Percentiles rank a stretch among this genome's conserved stretches.
These are phyloP conservation scores for Inosperma sp. DNA, from an alignment of 768 basidiomycete species.

Conservation along the genomic window DNA sequence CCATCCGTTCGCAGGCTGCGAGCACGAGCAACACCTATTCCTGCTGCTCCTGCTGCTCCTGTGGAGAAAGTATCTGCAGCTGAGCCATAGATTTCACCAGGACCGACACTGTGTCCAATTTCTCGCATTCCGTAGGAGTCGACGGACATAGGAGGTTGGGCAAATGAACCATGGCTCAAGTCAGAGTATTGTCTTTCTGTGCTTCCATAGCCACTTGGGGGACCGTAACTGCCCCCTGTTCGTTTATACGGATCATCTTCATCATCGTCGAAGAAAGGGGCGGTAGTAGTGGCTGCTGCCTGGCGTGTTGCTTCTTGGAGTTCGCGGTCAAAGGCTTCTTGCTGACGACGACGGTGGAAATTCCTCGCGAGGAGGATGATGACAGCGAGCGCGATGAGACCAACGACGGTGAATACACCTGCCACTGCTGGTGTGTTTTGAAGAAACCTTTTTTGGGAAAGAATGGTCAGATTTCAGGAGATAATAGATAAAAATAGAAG, in stretches of 20 bases:
- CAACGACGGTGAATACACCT: conserved; percentile 67
- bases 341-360: conserved; percentile 58
- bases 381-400: conserved; percentile 52
- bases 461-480: too few relatives aligned
- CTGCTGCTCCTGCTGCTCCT: conserved; percentile 34
- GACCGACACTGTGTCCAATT: conserved; percentile 19
- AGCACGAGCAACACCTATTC: conserved; percentile 41
- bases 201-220: conserved; percentile 10
- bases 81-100: conserved; percentile 33
- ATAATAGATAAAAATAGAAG: too few relatives aligned
- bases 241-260: conserved; percentile 28
- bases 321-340: conserved; percentile 64
- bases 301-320: conserved; percentile 67
- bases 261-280: conserved; percentile 55
- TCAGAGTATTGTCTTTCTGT: conserved; percentile 37
- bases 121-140: conserved; percentile 54
- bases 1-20: conserved; percentile 30
- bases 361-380: conserved; percentile 47
- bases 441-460: conserved; percentile 49
- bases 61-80: conserved; percentile 20
- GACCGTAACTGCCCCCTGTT: background rate
- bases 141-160: conserved; percentile 40
- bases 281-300: conserved; percentile 50
- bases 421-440: conserved; percentile 68
- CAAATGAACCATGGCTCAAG: conserved; percentile 55